phyloP scores from a whole-genome alignment of 2,329 filamentous ascomycete genomes.

The Pseudocercospora fijiensis region DNA sequence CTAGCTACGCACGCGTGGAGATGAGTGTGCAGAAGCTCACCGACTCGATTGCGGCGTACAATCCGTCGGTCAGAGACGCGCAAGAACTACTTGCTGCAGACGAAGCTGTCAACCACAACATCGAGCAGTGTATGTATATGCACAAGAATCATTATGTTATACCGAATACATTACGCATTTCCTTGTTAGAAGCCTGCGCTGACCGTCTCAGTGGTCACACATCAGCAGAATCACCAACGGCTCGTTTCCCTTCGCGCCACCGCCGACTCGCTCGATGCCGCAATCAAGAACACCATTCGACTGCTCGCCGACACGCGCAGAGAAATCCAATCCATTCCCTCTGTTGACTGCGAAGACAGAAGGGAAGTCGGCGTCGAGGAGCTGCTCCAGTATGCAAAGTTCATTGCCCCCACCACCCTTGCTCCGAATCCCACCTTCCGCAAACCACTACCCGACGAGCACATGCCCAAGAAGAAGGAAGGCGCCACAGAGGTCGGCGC shows the following conservation, averaged over 20 bases:
- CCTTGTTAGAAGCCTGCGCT: neutral
- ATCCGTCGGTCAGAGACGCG: slow-evolving; percentile 67
- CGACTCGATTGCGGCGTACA: slow-evolving; percentile 79
- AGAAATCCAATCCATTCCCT: slow-evolving; percentile 65
- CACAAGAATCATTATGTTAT: neutral
- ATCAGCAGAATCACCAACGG: slow-evolving; percentile 71
- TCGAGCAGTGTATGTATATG: slow-evolving; percentile 59
- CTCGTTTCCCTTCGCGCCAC: slow-evolving; percentile 68
- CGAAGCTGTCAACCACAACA: slow-evolving; percentile 62
- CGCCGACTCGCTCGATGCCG: slow-evolving; percentile 64
- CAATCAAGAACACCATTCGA: slow-evolving; percentile 69
- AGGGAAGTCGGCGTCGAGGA: slow-evolving; percentile 65
- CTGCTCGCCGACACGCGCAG: slow-evolving; percentile 71
- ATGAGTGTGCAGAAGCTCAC: slow-evolving; percentile 63
- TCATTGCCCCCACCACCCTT: slow-evolving; percentile 76
- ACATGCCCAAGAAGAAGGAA: slow-evolving; percentile 12
- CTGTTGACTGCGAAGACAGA: slow-evolving; percentile 48
- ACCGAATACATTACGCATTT: neutral
- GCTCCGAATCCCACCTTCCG: slow-evolving; percentile 62
- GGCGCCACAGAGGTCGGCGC: slow-evolving; percentile 16
- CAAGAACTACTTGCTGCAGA: slow-evolving; percentile 71
- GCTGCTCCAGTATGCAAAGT: slow-evolving; percentile 72
- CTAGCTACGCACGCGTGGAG: slow-evolving; percentile 49
- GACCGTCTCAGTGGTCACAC: slow-evolving; percentile 57
- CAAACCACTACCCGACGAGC: slow-evolving; percentile 25